Conservation (phyloP, 805 yeast genomes). For the Wickerhamiella qilinensis region DNA sequence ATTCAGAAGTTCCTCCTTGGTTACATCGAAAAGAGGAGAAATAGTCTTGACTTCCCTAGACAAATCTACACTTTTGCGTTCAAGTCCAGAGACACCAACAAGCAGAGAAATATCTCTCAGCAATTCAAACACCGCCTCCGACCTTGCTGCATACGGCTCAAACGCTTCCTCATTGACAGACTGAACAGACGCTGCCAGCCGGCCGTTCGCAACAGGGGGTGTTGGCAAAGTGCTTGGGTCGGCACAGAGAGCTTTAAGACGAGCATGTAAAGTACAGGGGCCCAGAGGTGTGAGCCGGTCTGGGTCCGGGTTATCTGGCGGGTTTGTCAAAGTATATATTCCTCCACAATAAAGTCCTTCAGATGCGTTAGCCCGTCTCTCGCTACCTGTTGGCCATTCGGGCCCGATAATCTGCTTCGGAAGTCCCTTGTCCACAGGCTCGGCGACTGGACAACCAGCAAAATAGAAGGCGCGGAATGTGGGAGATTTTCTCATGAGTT, state of each 20-base stretch:
- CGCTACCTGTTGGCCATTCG: constrained; percentile 4
- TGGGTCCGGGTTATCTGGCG: neutral
- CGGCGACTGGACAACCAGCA: neutral
- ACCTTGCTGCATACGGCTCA: neutral
- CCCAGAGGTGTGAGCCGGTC: constrained; percentile 5
- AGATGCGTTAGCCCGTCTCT: neutral
- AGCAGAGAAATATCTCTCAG: neutral
- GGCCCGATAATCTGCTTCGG: constrained; percentile 3
- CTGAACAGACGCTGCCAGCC: neutral
- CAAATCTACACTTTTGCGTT: neutral
- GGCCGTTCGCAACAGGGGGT: neutral
- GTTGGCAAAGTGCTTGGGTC: neutral
- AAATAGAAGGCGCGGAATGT: constrained; percentile 11
- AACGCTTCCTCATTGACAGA: neutral
- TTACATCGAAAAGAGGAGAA: neutral
- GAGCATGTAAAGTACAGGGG: constrained; percentile 1
- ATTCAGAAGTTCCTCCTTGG: neutral
- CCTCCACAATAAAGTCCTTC: constrained; percentile 9
- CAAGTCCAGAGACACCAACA: neutral
- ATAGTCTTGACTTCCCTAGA: neutral
- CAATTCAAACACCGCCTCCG: neutral
- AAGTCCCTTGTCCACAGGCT: neutral
- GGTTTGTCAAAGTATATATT: constrained; percentile 4
- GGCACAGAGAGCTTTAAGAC: neutral
- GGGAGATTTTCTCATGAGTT: constrained; percentile 11